Evolutionary conservation across 441 rosid genomes (phyloP).

Genomic region (Pelargonium hybrid): DNA sequence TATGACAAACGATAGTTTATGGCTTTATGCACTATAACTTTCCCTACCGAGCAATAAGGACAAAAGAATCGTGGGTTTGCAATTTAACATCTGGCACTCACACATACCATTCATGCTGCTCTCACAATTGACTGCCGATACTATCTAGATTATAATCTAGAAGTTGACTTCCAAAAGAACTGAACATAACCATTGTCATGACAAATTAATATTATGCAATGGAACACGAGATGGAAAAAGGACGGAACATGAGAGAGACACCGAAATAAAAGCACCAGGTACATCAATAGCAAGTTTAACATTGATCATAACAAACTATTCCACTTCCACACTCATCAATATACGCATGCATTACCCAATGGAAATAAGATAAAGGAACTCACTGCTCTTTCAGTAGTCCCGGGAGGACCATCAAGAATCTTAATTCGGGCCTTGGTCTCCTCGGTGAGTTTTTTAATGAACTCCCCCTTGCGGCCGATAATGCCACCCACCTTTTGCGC

Average conservation of each 20-base stretch:
- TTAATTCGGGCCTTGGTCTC: conserved; percentile 25
- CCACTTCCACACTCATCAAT: background rate
- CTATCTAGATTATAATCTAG: background rate
- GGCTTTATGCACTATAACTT: background rate
- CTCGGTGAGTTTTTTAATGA: conserved; percentile 22
- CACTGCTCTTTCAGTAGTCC: conserved; percentile 23
- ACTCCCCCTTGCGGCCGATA: conserved; percentile 25
- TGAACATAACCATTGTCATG: background rate
- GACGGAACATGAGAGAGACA: background rate
- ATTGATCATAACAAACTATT: background rate
- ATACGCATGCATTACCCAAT: background rate
- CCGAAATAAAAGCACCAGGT: background rate
- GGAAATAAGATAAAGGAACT: conserved; percentile 5
- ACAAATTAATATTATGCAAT: background rate
- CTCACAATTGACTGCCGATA: conserved; percentile 4
- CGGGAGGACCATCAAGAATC: conserved; percentile 24
- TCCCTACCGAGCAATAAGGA: background rate
- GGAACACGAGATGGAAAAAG: background rate
- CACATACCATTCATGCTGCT: background rate
- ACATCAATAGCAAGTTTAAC: too few relatives aligned
- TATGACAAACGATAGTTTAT: background rate
- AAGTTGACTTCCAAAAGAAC: background rate
- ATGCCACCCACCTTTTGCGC: conserved; percentile 24
- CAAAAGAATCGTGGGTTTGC: background rate
- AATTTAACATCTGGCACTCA: background rate